Evolutionary conservation across 805 yeast species (phyloP).

Genomic region (Myxozyma neotropica): DNA sequence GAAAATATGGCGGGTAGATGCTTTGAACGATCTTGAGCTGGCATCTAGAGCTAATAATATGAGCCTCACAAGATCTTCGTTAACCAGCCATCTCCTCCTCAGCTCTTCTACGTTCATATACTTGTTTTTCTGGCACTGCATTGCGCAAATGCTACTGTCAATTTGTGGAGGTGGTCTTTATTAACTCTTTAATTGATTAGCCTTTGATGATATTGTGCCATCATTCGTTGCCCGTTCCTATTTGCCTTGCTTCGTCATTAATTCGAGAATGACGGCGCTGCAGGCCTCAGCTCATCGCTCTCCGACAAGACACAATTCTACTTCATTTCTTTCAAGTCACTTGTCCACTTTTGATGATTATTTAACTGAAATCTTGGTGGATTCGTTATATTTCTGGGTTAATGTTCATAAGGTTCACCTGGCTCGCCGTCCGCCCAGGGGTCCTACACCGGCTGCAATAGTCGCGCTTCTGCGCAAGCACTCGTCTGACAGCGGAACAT

Average conservation of each 20-base stretch:
- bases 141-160: too few species aligned
- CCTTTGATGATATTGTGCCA: neutral
- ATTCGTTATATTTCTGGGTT: slow-evolving; percentile 28
- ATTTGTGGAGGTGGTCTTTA: neutral
- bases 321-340: slow-evolving; percentile 18
- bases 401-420: slow-evolving; percentile 30
- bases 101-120: too few species aligned
- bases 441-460: slow-evolving; percentile 14
- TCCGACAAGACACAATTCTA: neutral
- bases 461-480: slow-evolving; percentile 6
- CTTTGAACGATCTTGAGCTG: too few species aligned
- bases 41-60: too few species aligned
- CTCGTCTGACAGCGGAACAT: neutral
- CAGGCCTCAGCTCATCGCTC: neutral
- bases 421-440: slow-evolving; percentile 21
- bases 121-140: too few species aligned
- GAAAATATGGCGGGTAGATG: too few species aligned
- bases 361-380: slow-evolving; percentile 26
- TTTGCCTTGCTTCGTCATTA: neutral
- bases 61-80: too few species aligned
- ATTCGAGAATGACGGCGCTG: neutral
- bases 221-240: neutral
- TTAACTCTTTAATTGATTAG: neutral
- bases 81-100: too few species aligned
- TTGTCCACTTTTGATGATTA: slow-evolving; percentile 28